Evolutionary conservation across 495 filamentous ascomycete genomes (phyloP).

Genomic region (Cetradonia linearis): DNA sequence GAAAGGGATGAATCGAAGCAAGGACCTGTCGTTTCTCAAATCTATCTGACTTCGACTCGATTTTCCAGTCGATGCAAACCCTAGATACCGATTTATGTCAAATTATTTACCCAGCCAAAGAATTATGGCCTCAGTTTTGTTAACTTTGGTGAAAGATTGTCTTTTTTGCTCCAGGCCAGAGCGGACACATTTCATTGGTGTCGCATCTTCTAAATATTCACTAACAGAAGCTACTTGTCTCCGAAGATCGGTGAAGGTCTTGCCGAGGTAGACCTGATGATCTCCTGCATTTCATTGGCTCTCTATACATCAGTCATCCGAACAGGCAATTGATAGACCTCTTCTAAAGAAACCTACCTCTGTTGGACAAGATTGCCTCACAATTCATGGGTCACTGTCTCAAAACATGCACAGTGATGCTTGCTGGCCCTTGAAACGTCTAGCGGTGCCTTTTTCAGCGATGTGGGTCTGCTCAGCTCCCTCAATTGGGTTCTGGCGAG

Average conservation of each 20-base stretch:
- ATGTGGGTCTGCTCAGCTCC: background rate
- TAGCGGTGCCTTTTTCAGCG: background rate
- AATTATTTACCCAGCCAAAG: background rate
- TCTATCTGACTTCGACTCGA: background rate
- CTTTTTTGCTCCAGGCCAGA: background rate
- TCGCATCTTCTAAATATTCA: background rate
- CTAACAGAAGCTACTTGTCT: conserved; percentile 1
- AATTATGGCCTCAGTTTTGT: too few relatives aligned
- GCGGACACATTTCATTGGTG: background rate
- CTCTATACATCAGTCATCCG: background rate
- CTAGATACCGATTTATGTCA: background rate
- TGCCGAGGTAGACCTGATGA: conserved; percentile 4
- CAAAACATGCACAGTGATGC: conserved; percentile 7
- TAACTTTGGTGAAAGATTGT: background rate
- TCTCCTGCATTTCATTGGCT: conserved; percentile 10
- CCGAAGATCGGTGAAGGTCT: background rate
- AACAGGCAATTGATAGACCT: conserved; percentile 1
- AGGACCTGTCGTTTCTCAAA: background rate
- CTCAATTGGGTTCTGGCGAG: background rate
- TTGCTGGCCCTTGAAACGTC: background rate
- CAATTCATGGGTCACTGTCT: background rate
- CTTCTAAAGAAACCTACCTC: background rate
- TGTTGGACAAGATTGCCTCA: background rate
- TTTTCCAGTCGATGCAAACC: background rate
- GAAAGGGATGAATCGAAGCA: background rate